phyloP scores from a whole-genome alignment of 495 filamentous ascomycete species.

The Podospora appendiculata region DNA sequence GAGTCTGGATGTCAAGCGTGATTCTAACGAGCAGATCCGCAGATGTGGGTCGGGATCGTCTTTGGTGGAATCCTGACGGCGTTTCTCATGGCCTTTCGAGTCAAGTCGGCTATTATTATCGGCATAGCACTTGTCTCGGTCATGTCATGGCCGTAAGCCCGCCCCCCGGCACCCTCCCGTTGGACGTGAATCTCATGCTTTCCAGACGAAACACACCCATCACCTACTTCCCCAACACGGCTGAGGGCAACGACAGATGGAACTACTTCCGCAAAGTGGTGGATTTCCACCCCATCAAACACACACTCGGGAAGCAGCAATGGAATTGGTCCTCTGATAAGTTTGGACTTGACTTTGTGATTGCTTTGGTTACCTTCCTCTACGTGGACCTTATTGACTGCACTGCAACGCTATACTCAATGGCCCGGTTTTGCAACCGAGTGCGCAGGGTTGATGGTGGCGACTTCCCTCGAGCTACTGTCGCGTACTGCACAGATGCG shows the following conservation, averaged over 20 bases:
- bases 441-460: constrained; percentile 49
- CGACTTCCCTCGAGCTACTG: constrained; percentile 53
- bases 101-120: constrained; percentile 74
- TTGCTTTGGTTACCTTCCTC: constrained; percentile 76
- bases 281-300: constrained; percentile 66
- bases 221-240: constrained; percentile 70
- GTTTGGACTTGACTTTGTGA: constrained; percentile 38
- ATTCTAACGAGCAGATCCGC: constrained; percentile 9
- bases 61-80: constrained; percentile 69
- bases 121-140: constrained; percentile 77
- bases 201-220: constrained; percentile 55
- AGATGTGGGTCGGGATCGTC: constrained; percentile 73
- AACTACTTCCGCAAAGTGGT: constrained; percentile 75
- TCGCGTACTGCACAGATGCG: constrained; percentile 58
- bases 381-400: constrained; percentile 75
- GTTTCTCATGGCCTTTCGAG: constrained; percentile 69
- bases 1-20: background rate
- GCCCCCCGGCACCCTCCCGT: background rate
- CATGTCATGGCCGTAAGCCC: constrained; percentile 64
- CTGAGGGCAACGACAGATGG: constrained; percentile 55
- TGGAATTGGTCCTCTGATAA: constrained; percentile 48
- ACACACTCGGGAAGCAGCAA: constrained; percentile 54
- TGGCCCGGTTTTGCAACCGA: constrained; percentile 69
- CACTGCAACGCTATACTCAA: constrained; percentile 64
- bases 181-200: background rate